Evolutionary conservation across 768 basidiomycete genomes (phyloP), one percentile per base, ranked within the genome.

Genomic region (Calocera viscosa): DNA sequence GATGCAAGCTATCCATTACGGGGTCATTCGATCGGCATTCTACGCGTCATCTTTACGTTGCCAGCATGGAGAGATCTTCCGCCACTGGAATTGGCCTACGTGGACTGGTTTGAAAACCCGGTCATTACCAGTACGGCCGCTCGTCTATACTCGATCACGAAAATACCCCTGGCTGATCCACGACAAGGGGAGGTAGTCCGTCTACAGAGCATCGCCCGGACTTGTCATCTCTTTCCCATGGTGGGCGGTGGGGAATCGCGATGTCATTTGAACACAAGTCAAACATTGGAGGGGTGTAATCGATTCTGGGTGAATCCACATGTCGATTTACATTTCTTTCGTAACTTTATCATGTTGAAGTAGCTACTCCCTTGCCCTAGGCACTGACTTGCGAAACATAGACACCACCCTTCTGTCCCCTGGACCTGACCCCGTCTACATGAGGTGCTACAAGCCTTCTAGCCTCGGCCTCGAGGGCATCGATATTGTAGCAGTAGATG

Each of bases 41-140:
- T 74, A 10, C 49, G 40, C 2, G 26, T 63, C 1, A 68, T 72
- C 12, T 71, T 74, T 34, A 67, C 30, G 11, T 19, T 70, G 0
- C 68, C 71, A n/a, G 26, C 5, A 2, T 33, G 66, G 30, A 63
- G 68, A 26, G 71, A 66, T 1, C 10, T 63, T 11, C 63, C 60
- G 24, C 24, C 68, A 1, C 67, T 64, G n/a, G 68, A 67, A 0
- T 68, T 75, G 17, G 72, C 73, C 0, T 75, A 75, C 49, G 38
- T 75, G 24, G 68, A 75, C 24, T 74, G 72, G 71, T 75, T 71
- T 65, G 73, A 66, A 0, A 64, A 68, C 26, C 53, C 53, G 2
- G 26, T 26, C 10, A 7, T 19, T 12, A 7, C 26, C 53, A 32
- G 30, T 2, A 14, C 7, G 14, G 30, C 53, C 16, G 49, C 14